Percentiles rank a stretch among this genome's conserved stretches.
phyloP scores from a whole-genome alignment of 116 monocot genomes.

The Zostera marina region DNA sequence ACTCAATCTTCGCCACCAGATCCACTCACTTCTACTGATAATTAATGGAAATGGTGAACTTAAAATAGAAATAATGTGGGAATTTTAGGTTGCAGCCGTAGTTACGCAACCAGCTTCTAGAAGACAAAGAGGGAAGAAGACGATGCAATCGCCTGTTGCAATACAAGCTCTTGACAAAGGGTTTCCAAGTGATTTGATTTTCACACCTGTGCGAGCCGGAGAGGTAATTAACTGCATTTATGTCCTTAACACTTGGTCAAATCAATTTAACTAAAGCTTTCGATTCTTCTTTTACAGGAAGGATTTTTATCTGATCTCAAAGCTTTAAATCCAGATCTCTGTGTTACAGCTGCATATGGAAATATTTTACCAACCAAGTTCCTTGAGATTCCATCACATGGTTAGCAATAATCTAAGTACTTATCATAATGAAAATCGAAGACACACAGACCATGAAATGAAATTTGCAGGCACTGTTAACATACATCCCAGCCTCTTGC shows the following conservation, averaged over 20 bases:
- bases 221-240: conserved; percentile 27
- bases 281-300: conserved; percentile 37
- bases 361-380: conserved; percentile 84
- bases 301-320: conserved; percentile 63
- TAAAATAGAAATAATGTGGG: background rate
- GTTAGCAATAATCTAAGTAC: conserved; percentile 19
- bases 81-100: conserved; percentile 55
- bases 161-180: conserved; percentile 55
- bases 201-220: conserved; percentile 65
- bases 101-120: conserved; percentile 80
- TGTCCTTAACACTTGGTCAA: too few species aligned
- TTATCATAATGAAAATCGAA: background rate
- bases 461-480: conserved; percentile 63
- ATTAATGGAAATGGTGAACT: background rate
- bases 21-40: background rate
- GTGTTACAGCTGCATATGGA: conserved; percentile 92
- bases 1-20: too few species aligned
- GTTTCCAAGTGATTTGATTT: conserved; percentile 60
- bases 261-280: background rate
- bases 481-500: conserved; percentile 95
- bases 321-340: conserved; percentile 60
- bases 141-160: conserved; percentile 71
- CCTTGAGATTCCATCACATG: conserved; percentile 74
- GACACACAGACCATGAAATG: background rate
- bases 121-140: conserved; percentile 61